Base-by-base conservation (phyloP, 768 basidiomycete genomes). In the Podaxis sp. region DNA sequence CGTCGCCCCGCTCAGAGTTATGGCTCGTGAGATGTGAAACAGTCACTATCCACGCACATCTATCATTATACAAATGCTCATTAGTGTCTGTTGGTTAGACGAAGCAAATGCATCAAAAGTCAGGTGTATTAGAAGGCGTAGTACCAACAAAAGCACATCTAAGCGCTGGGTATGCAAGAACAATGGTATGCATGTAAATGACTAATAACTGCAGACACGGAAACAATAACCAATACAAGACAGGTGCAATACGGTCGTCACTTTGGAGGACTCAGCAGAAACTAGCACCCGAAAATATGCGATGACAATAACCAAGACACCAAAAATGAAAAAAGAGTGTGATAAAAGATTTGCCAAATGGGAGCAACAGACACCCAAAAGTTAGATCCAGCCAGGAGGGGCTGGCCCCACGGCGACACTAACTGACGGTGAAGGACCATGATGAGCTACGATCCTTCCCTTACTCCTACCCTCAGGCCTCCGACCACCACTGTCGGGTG, bases 351-450 rank as follows among this genome's bases (percentile, higher is more conserved):
- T 33, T 33, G 29, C 29, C 7, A 8, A 33, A 33, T 33, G 29
- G 7, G 7, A 33, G 8, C 29, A 33, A 8, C 6, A 33, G 29
- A 33, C 29, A 33, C 29, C 7, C 29, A 33, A 33, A 33, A 33
- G 7, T 47, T 37, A 74, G 53, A 74, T 74, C 73, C 73, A 74
- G 64, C 73, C 70, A 55, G 60, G 53, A 27, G 40, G 51, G 13
- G 50, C 22, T 6, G 41, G n/a, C 9, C 33, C 19, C 29, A 40
- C 27, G 33, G 40, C 60, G n/a, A 62, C 69, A 63, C 37, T 33
- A 17, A 52, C 38, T 1, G 53, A 46, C 8, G 60, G 53, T 8
- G 60, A 61, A 12, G 60, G 53, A 41, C 24, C 33, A 17, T 55
- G 60, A 24, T 47, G 52, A 12, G 25, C 40, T 11, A 9, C 33